Base-by-base conservation (phyloP, 202 grass and related monocot species). In the Sporobolus alterniflorus region DNA sequence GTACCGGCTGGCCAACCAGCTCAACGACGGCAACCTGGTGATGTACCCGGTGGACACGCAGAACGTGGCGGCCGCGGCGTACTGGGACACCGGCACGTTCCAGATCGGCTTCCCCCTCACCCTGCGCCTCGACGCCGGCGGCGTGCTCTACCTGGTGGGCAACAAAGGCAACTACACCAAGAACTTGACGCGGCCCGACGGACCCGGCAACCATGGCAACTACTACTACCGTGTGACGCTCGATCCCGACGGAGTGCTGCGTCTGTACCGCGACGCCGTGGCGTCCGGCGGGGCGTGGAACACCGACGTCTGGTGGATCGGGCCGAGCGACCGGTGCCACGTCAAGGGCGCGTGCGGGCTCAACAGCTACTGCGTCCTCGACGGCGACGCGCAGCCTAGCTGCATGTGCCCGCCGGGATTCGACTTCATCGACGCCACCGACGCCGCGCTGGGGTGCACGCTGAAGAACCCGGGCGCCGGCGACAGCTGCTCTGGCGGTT, bases 1-100 rank as follows among this genome's bases (percentile, higher is more conserved):
- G 32, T 91, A 81, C 75, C 89, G 89, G 34, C 84, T 91, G 11
- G 22, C 57, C 34, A 87, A 87, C 79, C 84, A 90, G 55, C 2
- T 3, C 5, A 61, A 26, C 42, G 79, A 90, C 75, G 84, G 80
- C 7, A 87, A 91, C 75, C 3, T 91, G 57, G 84, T 84, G 18
- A 16, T 81, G 81, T 91, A 87, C 75, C 89, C 81, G 9, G 84
- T 54, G 17, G 57, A 32, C 64, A 87, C 84, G 61, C 1, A 67
- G 33, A 79, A 91, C 67, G 31, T 29, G 6, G 47, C 41, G 14
- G 24, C 49, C 21, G 26, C 81, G 18, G 75, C 55, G 21, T 91
- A 87, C 48, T 87, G 89, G 89, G 28, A 34, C 71, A 84, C 80
- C 3, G 64, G 20, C 15, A 90, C 84, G 22, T 69, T 49, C 64